A percentile compares a stretch with the other conserved stretches of the same genome.
These are phyloP conservation scores for Sisymbrium irio DNA, from an alignment of 345 rosid genomes.

Conservation along the genomic window DNA sequence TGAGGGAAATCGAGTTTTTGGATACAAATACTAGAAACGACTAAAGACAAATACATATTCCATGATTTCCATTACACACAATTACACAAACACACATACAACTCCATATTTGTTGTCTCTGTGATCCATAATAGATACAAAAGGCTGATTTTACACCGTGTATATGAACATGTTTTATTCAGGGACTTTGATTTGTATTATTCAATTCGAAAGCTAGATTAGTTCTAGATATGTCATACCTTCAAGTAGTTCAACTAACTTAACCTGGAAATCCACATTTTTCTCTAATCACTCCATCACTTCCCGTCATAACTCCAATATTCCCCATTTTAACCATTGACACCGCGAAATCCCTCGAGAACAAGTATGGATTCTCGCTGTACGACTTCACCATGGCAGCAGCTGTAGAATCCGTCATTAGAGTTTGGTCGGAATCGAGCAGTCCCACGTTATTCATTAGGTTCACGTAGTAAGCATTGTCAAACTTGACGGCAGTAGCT, in stretches of 20 bases:
- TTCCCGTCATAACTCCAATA: slow-evolving; percentile 61
- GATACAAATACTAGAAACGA: background rate
- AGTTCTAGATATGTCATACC: background rate
- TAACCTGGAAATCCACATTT: slow-evolving; percentile 63
- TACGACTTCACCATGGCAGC: slow-evolving; percentile 56
- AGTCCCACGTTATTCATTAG: slow-evolving; percentile 51
- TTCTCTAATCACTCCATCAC: slow-evolving; percentile 60
- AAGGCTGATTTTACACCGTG: slow-evolving; percentile 5
- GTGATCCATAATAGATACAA: slow-evolving; percentile 20
- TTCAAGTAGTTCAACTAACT: background rate
- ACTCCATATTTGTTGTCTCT: background rate
- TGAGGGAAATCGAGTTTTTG: background rate
- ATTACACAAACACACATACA: slow-evolving; percentile 19
- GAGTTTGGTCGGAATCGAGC: slow-evolving; percentile 73
- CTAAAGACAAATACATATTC: slow-evolving; percentile 8
- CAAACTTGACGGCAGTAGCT: slow-evolving; percentile 45
- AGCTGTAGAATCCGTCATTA: slow-evolving; percentile 48
- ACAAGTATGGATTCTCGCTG: slow-evolving; percentile 44
- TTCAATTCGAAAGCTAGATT: slow-evolving; percentile 13
- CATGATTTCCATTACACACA: slow-evolving; percentile 5
- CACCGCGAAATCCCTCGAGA: slow-evolving; percentile 56
- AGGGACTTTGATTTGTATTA: slow-evolving; percentile 12
- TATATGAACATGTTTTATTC: slow-evolving; percentile 27
- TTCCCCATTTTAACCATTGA: slow-evolving; percentile 73
- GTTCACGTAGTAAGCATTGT: slow-evolving; percentile 64